phyloP scores from a whole-genome alignment of 495 filamentous ascomycete species.

The Talaromyces adpressus region DNA sequence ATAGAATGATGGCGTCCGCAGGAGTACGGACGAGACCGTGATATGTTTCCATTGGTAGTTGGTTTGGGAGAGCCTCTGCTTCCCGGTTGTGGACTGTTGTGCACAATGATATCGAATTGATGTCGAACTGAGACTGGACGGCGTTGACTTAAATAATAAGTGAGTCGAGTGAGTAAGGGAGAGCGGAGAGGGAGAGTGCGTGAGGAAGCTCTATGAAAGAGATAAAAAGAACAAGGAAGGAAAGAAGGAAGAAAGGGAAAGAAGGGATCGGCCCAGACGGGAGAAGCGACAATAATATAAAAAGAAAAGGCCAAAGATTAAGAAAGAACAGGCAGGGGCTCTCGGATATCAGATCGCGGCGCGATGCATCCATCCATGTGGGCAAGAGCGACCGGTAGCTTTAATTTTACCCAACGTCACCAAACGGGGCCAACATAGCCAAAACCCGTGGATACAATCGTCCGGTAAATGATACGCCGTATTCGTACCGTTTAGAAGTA shows the following conservation, averaged over 20 bases:
- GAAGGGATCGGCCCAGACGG: not conserved
- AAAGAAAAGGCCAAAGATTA: not conserved
- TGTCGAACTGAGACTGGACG: not conserved
- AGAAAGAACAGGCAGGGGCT: slow-evolving; percentile 1
- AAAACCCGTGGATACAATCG: not conserved
- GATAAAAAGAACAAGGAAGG: not conserved
- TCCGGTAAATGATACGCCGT: not conserved
- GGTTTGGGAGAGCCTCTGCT: slow-evolving; percentile 4
- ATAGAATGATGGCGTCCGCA: slow-evolving; percentile 90
- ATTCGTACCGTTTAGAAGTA: not conserved
- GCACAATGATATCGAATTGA: not conserved
- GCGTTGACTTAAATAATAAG: too few relatives aligned
- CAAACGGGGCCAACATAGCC: not conserved
- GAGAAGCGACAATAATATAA: slow-evolving; percentile 2
- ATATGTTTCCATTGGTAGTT: slow-evolving; percentile 80
- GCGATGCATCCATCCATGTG: slow-evolving; percentile 3
- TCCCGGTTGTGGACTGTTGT: not conserved
- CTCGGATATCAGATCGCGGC: slow-evolving; percentile 2
- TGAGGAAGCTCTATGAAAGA: not conserved
- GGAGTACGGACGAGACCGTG: slow-evolving; percentile 87
- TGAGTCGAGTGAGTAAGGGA: not conserved
- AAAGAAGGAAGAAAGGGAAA: not conserved
- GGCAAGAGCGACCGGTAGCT: not conserved
- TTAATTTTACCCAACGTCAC: slow-evolving; percentile 5
- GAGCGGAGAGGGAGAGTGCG: not conserved